A percentile compares a stretch with the other conserved stretches of the same genome.
These are phyloP conservation scores for Aegilops speltoides DNA, from an alignment of 176 grass and related monocot species.

Conservation along the genomic window DNA sequence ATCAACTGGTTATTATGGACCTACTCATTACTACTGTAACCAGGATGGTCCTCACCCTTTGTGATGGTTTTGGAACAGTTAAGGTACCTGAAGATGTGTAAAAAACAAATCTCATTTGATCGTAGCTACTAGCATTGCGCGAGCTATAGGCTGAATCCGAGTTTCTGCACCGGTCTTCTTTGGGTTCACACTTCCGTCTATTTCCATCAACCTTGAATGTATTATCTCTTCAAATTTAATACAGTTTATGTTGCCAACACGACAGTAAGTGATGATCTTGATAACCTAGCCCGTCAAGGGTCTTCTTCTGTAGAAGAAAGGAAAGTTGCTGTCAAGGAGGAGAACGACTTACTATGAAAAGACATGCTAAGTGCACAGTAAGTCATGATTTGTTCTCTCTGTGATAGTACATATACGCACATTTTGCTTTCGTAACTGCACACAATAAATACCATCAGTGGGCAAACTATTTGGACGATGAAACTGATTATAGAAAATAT, in stretches of 20 bases:
- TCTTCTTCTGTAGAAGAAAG: constrained; percentile 38
- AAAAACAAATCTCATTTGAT: background rate
- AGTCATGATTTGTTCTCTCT: background rate
- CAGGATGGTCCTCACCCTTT: background rate
- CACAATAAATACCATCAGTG: background rate
- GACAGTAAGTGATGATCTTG: constrained; percentile 46
- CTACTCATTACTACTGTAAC: background rate
- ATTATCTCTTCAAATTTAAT: no score
- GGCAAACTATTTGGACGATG: constrained; percentile 1
- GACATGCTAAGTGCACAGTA: constrained; percentile 49
- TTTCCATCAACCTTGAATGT: no score
- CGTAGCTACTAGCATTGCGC: no score
- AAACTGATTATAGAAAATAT: background rate
- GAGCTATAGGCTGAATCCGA: no score
- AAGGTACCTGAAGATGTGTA: background rate
- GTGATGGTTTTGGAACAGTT: background rate
- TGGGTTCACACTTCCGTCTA: no score
- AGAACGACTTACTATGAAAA: constrained; percentile 22
- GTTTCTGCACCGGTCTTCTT: no score
- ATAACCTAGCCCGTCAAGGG: constrained; percentile 48
- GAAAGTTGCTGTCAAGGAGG: constrained; percentile 47
- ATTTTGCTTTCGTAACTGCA: background rate
- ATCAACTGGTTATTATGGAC: background rate
- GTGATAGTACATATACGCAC: background rate
- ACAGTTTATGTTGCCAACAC: constrained; percentile 53